These are phyloP conservation scores for Jatropha podagrica DNA, from an alignment of 441 rosid species.

Conservation along the genomic window DNA sequence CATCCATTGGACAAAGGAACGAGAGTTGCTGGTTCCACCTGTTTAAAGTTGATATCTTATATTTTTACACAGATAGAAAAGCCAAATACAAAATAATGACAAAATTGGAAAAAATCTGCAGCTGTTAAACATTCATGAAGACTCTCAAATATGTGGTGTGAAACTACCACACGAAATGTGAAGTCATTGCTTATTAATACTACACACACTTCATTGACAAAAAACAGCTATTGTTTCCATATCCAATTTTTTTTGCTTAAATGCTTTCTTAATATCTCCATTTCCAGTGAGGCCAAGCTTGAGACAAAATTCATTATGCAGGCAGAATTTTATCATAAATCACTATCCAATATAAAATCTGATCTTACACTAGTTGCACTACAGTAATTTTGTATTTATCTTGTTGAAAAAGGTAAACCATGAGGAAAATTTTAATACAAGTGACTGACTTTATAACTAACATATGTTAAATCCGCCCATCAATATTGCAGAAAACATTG, in stretches of 20 bases:
- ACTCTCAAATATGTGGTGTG: not conserved
- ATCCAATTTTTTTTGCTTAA: too few relatives aligned
- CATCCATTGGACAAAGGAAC: constrained; percentile 91
- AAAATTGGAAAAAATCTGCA: not conserved
- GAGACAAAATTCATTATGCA: not conserved
- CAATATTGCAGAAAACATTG: not conserved
- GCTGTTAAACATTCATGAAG: not conserved
- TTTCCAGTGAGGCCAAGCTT: not conserved
- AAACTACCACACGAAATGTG: not conserved
- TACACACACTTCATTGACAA: not conserved
- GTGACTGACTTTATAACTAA: not conserved
- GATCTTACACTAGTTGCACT: not conserved
- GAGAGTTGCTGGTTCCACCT: constrained; percentile 98
- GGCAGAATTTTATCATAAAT: not conserved
- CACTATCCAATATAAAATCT: not conserved
- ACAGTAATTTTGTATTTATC: not conserved
- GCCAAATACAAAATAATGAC: not conserved
- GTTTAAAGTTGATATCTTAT: constrained; percentile 19
- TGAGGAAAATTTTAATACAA: not conserved
- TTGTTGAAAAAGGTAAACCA: constrained; percentile 2
- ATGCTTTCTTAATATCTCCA: not conserved
- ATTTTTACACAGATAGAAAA: not conserved
- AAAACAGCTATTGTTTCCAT: not conserved
- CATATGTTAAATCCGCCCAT: not conserved
- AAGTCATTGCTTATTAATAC: not conserved